A percentile compares a stretch with the other conserved stretches of the same genome.
These are phyloP conservation scores for Pseudogymnoascus sp. DNA, from an alignment of 2,329 filamentous ascomycete genomes.

Conservation along the genomic window DNA sequence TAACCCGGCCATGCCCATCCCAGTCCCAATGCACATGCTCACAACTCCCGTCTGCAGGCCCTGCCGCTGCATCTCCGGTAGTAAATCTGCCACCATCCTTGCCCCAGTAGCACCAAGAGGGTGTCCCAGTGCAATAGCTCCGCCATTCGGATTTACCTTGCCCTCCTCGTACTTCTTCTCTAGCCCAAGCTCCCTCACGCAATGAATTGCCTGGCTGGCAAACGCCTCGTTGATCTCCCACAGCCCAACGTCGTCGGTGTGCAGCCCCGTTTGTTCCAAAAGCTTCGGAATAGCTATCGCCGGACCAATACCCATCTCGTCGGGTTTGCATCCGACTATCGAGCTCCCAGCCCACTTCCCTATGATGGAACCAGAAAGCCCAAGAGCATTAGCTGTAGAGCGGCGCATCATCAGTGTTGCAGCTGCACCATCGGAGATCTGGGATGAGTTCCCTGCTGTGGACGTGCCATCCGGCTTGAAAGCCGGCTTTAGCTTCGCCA, in stretches of 20 bases:
- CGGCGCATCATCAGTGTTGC: conserved; percentile 78
- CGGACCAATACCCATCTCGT: conserved; percentile 92
- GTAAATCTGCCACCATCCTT: conserved; percentile 59
- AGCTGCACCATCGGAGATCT: conserved; percentile 83
- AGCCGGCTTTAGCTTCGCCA: conserved; percentile 76
- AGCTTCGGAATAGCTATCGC: conserved; percentile 79
- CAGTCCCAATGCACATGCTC: conserved; percentile 82
- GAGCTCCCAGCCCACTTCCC: conserved; percentile 75
- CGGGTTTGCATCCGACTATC: conserved; percentile 70
- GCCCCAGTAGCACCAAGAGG: conserved; percentile 84
- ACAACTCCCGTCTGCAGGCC: conserved; percentile 73
- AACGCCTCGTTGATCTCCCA: conserved; percentile 94
- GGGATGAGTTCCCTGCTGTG: conserved; percentile 80
- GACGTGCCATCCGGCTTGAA: conserved; percentile 68
- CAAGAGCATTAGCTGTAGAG: conserved; percentile 67
- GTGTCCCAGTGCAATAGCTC: conserved; percentile 89
- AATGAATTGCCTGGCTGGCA: conserved; percentile 61
- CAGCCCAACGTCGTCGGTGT: conserved; percentile 62
- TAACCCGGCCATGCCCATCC: conserved; percentile 68
- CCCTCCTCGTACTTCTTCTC: conserved; percentile 53
- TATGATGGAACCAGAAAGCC: conserved; percentile 61
- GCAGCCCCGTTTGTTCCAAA: conserved; percentile 59
- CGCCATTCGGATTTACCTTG: conserved; percentile 83
- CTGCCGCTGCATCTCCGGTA: conserved; percentile 59
- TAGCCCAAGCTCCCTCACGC: conserved; percentile 61